phyloP scores from a whole-genome alignment of 2,329 filamentous ascomycete genomes.

The Fusarium chuoi region DNA sequence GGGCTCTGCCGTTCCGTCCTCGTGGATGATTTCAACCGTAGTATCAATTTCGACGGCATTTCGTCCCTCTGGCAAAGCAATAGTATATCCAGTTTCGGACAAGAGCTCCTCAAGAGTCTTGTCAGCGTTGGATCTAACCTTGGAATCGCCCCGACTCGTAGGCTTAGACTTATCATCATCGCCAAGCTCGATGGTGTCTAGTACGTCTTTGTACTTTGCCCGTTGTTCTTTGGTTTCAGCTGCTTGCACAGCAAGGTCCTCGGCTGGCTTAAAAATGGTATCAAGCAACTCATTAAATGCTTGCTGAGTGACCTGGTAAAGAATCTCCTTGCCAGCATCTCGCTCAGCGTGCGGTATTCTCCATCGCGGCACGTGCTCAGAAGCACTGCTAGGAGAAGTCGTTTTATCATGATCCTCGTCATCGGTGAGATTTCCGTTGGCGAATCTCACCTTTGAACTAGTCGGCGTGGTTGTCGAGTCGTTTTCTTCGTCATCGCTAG shows the following conservation, averaged over 20 bases:
- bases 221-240: constrained; percentile 71
- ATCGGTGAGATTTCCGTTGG: constrained; percentile 75
- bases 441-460: constrained; percentile 82
- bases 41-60: constrained; percentile 49
- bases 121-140: constrained; percentile 30
- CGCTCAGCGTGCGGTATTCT: constrained; percentile 83
- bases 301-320: constrained; percentile 92
- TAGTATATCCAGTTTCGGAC: constrained; percentile 56
- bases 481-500: constrained; percentile 54
- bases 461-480: constrained; percentile 71
- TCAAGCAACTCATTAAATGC: constrained; percentile 92
- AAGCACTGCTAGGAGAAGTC: constrained; percentile 76
- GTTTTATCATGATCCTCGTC: constrained; percentile 77
- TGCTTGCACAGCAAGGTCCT: constrained; percentile 78
- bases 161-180: constrained; percentile 44
- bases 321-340: constrained; percentile 86
- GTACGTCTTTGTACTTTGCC: constrained; percentile 62
- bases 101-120: constrained; percentile 53
- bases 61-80: constrained; percentile 48
- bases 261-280: constrained; percentile 82
- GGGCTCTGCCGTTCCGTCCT: constrained; percentile 33
- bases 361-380: constrained; percentile 80
- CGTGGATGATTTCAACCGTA: constrained; percentile 38
- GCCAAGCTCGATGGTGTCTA: constrained; percentile 53
- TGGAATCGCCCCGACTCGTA: constrained; percentile 8